Evolutionary conservation across 495 filamentous ascomycete species (phyloP).

Genomic region (Lophiotrema nucula): DNA sequence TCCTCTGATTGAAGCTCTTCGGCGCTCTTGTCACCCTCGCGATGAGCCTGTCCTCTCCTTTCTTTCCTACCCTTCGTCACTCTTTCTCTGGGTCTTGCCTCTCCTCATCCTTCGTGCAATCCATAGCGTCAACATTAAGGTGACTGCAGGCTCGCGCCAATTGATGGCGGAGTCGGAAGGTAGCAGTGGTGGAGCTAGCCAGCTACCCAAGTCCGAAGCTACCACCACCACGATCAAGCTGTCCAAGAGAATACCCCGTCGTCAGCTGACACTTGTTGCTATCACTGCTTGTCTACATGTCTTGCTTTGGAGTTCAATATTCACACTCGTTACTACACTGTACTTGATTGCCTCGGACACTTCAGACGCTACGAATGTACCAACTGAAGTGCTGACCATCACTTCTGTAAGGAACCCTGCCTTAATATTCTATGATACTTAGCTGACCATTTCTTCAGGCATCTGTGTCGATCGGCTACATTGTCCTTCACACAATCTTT

Average conservation of each 20-base stretch:
- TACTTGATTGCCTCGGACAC: slow-evolving; percentile 23
- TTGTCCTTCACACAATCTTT: slow-evolving; percentile 30
- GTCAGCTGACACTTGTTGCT: slow-evolving; percentile 25
- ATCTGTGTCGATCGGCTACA: slow-evolving; percentile 28
- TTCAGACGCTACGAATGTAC: slow-evolving; percentile 21
- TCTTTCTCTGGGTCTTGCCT: slow-evolving; percentile 4
- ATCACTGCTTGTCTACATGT: slow-evolving; percentile 29
- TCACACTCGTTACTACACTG: slow-evolving; percentile 12
- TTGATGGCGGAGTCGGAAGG: slow-evolving; percentile 29
- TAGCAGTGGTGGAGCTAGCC: slow-evolving; percentile 25
- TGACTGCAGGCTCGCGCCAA: slow-evolving; percentile 13
- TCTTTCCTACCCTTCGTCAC: neutral
- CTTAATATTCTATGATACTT: neutral
- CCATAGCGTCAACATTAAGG: neutral
- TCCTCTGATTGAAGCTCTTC: slow-evolving; percentile 5
- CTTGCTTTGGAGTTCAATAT: slow-evolving; percentile 32
- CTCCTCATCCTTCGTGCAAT: neutral
- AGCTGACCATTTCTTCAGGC: slow-evolving; percentile 21
- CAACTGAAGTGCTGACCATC: slow-evolving; percentile 24
- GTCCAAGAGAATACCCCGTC: slow-evolving; percentile 11
- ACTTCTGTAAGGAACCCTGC: slow-evolving; percentile 24
- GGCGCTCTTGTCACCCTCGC: slow-evolving; percentile 20
- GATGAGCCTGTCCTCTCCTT: slow-evolving; percentile 28
- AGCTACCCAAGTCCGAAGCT: slow-evolving; percentile 20
- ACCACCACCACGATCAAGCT: slow-evolving; percentile 13